Base-by-base conservation (phyloP, 768 basidiomycete species). In the Kwoniella bestiolae region DNA sequence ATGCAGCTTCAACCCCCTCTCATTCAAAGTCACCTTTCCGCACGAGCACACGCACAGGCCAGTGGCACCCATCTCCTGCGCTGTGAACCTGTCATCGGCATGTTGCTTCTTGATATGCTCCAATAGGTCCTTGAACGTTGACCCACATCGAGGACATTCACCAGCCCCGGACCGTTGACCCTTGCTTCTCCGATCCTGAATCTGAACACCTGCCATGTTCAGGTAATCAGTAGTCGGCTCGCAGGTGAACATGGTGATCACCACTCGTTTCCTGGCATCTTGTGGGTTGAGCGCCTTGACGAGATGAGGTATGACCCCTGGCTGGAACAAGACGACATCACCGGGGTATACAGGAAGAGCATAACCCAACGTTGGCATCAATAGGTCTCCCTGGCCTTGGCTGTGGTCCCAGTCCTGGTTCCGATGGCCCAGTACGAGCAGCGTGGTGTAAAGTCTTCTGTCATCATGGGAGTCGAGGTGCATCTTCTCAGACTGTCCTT, bases 261-360 rank as follows among this genome's bases (percentile, higher is more conserved):
- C 56, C 31, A 47, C 35, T n/a, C 57, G 57, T 25, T 59, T 44
- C 45, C 47, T 44, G 12, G 26, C 45, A 49, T 59, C 57, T 32
- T 34, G 31, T 5, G 31, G 32, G 6, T 56, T 41, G 35, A 56
- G 55, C 14, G 31, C 35, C 32, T n/a, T 50, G 8, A 58, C 63
- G 1, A 6, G 46, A 50, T 65, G 63, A n/a, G 63, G 63, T 1
- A 63, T 31, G n/a, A 56, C 11, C 9, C 31, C 31, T 23, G 62
- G 56, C 29, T 44, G n/a, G 62, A 63, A 63, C 38, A 63, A 38
- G 21, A 63, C 23, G n/a, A 63, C 53, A 63, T 63, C 62, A 26
- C 62, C 62, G 3, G 53, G 52, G 26, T 57, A 45, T 14, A 63
- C 29, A 7, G 62, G 62, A 7, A 63, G 23, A 18, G 53, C 25